These are phyloP conservation scores for Achlya hypogyna DNA, from an alignment of 352 stramenopile genomes.

Conservation along the genomic window DNA sequence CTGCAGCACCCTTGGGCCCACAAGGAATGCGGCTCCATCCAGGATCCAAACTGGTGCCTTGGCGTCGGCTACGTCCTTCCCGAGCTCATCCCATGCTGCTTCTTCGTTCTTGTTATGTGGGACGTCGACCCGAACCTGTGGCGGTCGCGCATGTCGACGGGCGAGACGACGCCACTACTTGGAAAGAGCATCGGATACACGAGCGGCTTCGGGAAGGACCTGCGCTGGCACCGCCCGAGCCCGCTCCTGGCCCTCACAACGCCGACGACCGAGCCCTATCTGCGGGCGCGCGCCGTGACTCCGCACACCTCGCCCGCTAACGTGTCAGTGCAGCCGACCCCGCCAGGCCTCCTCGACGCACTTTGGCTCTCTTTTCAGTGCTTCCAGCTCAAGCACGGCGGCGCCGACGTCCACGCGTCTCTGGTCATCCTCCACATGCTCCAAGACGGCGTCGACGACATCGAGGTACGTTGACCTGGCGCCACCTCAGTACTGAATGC, in stretches of 20 bases:
- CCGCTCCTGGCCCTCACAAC: not conserved
- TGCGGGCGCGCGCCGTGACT: not conserved
- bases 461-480: slow-evolving; percentile 19
- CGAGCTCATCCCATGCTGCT: slow-evolving; percentile 53
- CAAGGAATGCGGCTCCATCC: slow-evolving; percentile 52
- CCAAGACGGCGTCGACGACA: slow-evolving; percentile 31
- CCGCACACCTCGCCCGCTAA: not conserved
- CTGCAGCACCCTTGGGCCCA: slow-evolving; percentile 68
- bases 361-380: slow-evolving; percentile 80
- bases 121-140: slow-evolving; percentile 54
- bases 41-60: slow-evolving; percentile 51
- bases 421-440: slow-evolving; percentile 65
- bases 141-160: not conserved
- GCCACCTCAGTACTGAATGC: not conserved
- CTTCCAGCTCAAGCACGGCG: slow-evolving; percentile 63
- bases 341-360: slow-evolving; percentile 14
- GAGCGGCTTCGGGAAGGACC: slow-evolving; percentile 3
- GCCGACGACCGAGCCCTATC: not conserved
- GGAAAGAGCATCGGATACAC: slow-evolving; percentile 18
- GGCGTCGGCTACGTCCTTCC: slow-evolving; percentile 61
- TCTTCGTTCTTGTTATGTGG: slow-evolving; percentile 84
- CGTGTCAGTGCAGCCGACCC: not conserved
- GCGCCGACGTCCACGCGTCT: slow-evolving; percentile 38
- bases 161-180: slow-evolving; percentile 8
- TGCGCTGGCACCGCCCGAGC: slow-evolving; percentile 1